Conservation (phyloP, 805 yeast species). For the Pichia manshurica region DNA sequence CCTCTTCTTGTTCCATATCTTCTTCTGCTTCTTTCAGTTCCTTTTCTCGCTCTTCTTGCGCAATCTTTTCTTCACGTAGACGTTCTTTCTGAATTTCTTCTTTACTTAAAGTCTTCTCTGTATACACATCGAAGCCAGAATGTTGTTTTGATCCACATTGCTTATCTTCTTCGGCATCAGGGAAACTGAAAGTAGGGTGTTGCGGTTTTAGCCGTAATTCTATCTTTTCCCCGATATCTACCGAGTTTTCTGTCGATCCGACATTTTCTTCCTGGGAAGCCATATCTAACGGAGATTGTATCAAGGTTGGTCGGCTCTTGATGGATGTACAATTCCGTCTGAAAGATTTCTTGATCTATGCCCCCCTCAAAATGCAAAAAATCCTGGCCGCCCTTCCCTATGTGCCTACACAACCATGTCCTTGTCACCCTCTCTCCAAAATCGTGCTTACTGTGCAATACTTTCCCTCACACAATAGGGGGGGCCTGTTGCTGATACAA, state of each 20-base stretch:
- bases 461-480: no score
- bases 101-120: constrained; percentile 2
- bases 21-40: neutral
- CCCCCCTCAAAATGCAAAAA: no score
- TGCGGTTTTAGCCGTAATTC: constrained; percentile 11
- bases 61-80: constrained; percentile 1
- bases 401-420: no score
- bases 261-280: no score
- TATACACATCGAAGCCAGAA: constrained; percentile 1
- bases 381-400: no score
- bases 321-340: no score
- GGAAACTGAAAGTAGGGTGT: constrained; percentile 8
- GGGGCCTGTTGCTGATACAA: no score
- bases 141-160: neutral
- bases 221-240: constrained; percentile 6
- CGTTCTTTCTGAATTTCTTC: constrained; percentile 3
- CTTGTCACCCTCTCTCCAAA: no score
- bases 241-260: neutral
- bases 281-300: no score
- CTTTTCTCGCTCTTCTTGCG: neutral
- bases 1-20: neutral
- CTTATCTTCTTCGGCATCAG: neutral
- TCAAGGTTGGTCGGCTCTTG: no score
- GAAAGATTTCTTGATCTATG: no score
- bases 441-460: no score